Evolutionary conservation across 495 filamentous ascomycete genomes (phyloP).

Genomic region (Pseudomonodictys pantanalensis): DNA sequence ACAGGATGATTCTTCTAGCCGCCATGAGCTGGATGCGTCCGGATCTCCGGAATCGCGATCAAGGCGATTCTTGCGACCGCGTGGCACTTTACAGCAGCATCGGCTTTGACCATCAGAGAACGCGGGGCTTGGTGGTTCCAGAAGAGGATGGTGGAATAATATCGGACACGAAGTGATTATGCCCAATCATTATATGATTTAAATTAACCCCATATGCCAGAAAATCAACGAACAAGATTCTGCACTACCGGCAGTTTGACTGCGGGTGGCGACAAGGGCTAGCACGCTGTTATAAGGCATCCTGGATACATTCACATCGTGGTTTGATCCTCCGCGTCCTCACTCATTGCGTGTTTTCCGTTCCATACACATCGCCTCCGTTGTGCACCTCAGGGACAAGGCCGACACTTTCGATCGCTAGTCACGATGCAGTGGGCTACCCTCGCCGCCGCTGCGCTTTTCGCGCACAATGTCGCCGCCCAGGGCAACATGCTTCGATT

Average conservation of each 20-base stretch:
- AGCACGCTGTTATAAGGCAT: constrained; percentile 21
- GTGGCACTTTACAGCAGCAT: constrained; percentile 4
- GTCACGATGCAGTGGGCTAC: constrained; percentile 53
- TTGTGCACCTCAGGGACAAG: constrained; percentile 4
- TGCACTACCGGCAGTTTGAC: constrained; percentile 21
- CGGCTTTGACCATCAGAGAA: constrained; percentile 10
- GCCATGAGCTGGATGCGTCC: neutral
- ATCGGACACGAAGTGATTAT: constrained; percentile 13
- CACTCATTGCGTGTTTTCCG: constrained; percentile 14
- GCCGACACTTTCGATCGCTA: constrained; percentile 15
- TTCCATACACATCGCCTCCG: neutral
- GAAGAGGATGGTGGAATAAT: constrained; percentile 12
- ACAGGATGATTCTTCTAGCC: constrained; percentile 2
- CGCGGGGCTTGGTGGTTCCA: constrained; percentile 1
- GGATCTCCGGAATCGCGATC: constrained; percentile 8
- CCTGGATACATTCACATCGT: constrained; percentile 5
- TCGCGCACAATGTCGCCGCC: constrained; percentile 50
- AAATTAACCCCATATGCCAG: constrained; percentile 30
- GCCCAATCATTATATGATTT: constrained; percentile 26
- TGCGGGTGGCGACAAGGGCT: constrained; percentile 14
- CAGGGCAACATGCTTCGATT: constrained; percentile 53
- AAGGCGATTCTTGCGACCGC: neutral
- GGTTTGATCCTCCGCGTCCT: constrained; percentile 1
- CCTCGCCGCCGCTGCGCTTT: constrained; percentile 50
- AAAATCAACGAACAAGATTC: constrained; percentile 19